Percentiles rank a stretch among this genome's conserved stretches.
phyloP scores from a whole-genome alignment of 371 early-diverging fungal genomes.

The Rhizopus delemar region DNA sequence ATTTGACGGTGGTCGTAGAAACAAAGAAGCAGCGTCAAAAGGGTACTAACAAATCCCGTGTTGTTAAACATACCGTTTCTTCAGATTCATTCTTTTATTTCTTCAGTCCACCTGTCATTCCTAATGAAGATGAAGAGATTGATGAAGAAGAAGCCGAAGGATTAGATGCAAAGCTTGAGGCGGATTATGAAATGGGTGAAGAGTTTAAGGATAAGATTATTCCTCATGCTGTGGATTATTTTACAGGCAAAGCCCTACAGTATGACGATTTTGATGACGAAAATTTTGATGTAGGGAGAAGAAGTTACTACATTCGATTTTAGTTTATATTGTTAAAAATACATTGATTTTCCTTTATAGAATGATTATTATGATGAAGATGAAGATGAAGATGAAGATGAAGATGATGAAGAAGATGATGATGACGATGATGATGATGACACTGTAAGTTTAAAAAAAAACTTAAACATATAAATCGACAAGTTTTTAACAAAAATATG shows the following conservation, averaged over 20 bases:
- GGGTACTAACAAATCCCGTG: constrained; percentile 95
- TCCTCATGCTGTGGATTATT: constrained; percentile 96
- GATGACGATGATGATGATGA: constrained; percentile 64
- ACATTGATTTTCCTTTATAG: constrained; percentile 18
- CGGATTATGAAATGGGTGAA: constrained; percentile 94
- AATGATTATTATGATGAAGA: constrained; percentile 66
- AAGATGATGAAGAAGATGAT: constrained; percentile 54
- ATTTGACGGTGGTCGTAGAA: constrained; percentile 88
- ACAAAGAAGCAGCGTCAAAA: constrained; percentile 98
- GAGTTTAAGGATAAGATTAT: constrained; percentile 94
- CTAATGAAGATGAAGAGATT: constrained; percentile 72
- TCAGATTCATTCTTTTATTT: constrained; percentile 94
- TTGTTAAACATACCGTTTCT: constrained; percentile 93
- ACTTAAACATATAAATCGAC: background rate
- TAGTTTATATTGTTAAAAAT: too few relatives aligned
- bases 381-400: constrained; percentile 60
- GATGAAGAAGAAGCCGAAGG: constrained; percentile 77
- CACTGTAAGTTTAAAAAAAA: constrained; percentile 38
- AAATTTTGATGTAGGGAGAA: constrained; percentile 65
- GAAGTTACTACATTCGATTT: constrained; percentile 13
- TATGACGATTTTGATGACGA: constrained; percentile 72
- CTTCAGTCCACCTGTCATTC: constrained; percentile 83
- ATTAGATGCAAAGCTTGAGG: constrained; percentile 80
- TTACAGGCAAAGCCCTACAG: constrained; percentile 94
- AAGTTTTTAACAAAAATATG: background rate